Evolutionary conservation across 176 grass and related monocot genomes (phyloP).

Genomic region (Carex cristatella): DNA sequence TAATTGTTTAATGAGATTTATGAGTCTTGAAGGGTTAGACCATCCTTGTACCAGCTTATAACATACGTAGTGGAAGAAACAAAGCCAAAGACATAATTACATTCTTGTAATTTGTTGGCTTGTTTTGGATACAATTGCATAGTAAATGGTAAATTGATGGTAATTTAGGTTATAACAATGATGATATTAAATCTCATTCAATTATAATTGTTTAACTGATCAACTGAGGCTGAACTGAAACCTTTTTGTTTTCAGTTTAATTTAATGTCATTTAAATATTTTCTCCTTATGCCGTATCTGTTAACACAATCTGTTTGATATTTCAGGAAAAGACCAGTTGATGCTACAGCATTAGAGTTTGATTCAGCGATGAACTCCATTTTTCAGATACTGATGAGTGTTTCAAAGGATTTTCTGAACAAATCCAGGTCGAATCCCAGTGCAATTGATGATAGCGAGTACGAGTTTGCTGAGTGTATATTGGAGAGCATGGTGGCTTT

Average conservation of each 20-base stretch:
- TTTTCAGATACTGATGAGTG: constrained; percentile 87
- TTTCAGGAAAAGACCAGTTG: constrained; percentile 76
- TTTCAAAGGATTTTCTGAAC: constrained; percentile 72
- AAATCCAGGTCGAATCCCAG: constrained; percentile 50
- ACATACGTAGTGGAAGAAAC: not conserved
- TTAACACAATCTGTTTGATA: constrained; percentile 14
- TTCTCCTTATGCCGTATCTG: constrained; percentile 3
- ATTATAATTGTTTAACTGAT: not conserved
- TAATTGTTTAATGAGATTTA: not conserved
- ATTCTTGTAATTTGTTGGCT: not conserved
- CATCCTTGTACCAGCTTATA: not conserved
- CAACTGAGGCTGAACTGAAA: not conserved
- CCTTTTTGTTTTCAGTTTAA: not conserved
- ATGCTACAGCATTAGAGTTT: constrained; percentile 72
- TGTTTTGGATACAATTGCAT: not conserved
- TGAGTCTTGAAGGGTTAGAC: not conserved
- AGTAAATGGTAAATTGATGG: constrained; percentile 4
- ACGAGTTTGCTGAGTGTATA: constrained; percentile 71
- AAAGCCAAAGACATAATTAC: not conserved
- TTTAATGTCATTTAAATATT: constrained; percentile 1
- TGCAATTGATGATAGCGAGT: constrained; percentile 75
- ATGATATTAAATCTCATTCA: not conserved
- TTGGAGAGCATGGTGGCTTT: constrained; percentile 90
- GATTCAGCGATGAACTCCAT: constrained; percentile 72
- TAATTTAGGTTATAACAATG: not conserved